Conservation (phyloP, 805 yeast genomes). For the Candida xiaguanensis region DNA sequence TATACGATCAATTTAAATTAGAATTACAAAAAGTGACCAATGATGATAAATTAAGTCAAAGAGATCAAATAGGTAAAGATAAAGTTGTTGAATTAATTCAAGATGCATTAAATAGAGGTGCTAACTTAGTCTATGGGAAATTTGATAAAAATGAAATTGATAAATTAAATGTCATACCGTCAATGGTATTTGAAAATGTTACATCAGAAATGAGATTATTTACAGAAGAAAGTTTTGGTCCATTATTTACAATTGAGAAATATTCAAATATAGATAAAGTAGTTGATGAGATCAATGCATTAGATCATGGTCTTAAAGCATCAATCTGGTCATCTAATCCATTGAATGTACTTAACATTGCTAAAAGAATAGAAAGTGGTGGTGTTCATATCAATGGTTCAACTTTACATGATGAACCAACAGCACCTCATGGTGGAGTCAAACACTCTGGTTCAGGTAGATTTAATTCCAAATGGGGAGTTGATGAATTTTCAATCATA, state of each 20-base stretch:
- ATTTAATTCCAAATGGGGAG: constrained; percentile 41
- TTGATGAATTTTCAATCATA: constrained; percentile 35
- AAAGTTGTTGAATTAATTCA: constrained; percentile 23
- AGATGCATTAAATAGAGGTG: constrained; percentile 39
- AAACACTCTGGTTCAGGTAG: constrained; percentile 36
- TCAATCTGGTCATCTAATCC: constrained; percentile 40
- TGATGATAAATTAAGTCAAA: constrained; percentile 20
- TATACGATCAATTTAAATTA: constrained; percentile 26
- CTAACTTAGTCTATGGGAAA: constrained; percentile 24
- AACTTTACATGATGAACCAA: constrained; percentile 32
- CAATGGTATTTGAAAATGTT: constrained; percentile 31
- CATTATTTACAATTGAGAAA: constrained; percentile 30
- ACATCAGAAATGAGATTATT: constrained; percentile 24
- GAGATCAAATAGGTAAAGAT: constrained; percentile 22
- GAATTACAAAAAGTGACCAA: constrained; percentile 14
- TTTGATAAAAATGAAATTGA: constrained; percentile 3
- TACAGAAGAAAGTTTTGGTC: constrained; percentile 41
- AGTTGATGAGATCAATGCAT: constrained; percentile 21
- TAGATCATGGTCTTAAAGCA: constrained; percentile 36
- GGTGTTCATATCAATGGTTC: constrained; percentile 37
- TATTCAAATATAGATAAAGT: constrained; percentile 18
- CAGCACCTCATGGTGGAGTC: constrained; percentile 46
- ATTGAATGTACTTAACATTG: constrained; percentile 29
- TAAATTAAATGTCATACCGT: constrained; percentile 12
- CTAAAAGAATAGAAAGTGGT: constrained; percentile 35